Percentiles rank a stretch among this genome's conserved stretches.
phyloP scores from a whole-genome alignment of 805 yeast genomes.

The Metschnikowia lachancei region DNA sequence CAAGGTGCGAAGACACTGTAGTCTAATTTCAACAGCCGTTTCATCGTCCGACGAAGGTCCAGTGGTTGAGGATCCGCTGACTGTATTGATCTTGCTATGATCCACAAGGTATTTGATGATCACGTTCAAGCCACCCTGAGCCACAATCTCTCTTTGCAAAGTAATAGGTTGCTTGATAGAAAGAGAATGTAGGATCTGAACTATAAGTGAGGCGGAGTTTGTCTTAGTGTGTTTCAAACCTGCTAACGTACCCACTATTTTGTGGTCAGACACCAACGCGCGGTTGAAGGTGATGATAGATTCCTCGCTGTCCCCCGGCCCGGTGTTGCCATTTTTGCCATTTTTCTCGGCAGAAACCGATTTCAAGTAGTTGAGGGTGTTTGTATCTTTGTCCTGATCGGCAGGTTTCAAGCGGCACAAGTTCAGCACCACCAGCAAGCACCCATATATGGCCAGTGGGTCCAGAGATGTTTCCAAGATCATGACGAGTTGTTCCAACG shows the following conservation, averaged over 20 bases:
- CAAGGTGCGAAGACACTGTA: constrained; percentile 41
- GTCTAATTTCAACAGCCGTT: constrained; percentile 18
- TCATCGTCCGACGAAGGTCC: constrained; percentile 2
- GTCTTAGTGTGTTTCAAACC: constrained; percentile 7
- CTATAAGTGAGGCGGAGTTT: constrained; percentile 5
- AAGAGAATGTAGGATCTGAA: constrained; percentile 36
- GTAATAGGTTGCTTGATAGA: constrained; percentile 26
- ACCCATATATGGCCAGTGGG: constrained; percentile 37
- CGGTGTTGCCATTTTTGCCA: neutral
- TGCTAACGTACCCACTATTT: constrained; percentile 17
- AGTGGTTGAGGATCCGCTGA: constrained; percentile 14
- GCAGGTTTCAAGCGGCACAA: constrained; percentile 33
- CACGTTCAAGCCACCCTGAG: constrained; percentile 45
- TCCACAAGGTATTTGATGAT: constrained; percentile 39
- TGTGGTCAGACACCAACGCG: constrained; percentile 26
- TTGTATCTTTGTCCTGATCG: constrained; percentile 26
- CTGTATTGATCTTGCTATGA: constrained; percentile 27
- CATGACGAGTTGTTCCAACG: constrained; percentile 13
- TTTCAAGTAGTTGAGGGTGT: constrained; percentile 37
- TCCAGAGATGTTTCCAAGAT: constrained; percentile 15
- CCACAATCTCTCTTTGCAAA: constrained; percentile 37
- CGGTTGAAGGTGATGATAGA: constrained; percentile 30
- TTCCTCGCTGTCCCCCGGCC: neutral
- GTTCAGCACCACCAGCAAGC: constrained; percentile 41
- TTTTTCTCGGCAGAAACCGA: constrained; percentile 24